Conservation (phyloP, 2,329 filamentous ascomycete species). For the Botryotinia globosa region DNA sequence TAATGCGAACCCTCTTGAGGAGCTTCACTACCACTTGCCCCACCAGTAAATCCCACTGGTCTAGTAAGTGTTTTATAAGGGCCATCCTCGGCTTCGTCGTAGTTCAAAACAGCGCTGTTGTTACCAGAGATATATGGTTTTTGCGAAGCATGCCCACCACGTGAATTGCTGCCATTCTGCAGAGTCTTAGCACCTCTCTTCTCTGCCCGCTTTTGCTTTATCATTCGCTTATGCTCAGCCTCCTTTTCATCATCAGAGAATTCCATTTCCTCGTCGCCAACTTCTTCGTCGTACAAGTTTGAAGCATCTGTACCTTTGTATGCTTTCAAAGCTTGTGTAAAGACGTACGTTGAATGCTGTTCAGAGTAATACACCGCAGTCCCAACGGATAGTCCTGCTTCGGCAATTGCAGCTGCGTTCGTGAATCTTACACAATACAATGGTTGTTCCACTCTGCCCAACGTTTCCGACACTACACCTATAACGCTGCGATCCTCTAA, state of each 20-base stretch:
- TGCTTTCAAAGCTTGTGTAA: constrained; percentile 75
- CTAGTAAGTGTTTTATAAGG: constrained; percentile 70
- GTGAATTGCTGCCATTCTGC: constrained; percentile 40
- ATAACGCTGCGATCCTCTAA: constrained; percentile 71
- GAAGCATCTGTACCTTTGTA: constrained; percentile 90
- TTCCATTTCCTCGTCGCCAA: constrained; percentile 80
- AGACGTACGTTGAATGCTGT: constrained; percentile 76
- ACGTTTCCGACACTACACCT: constrained; percentile 78
- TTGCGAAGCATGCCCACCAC: constrained; percentile 40
- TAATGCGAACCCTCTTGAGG: constrained; percentile 39
- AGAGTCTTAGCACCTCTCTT: constrained; percentile 52
- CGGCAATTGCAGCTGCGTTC: constrained; percentile 63
- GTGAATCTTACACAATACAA: constrained; percentile 80
- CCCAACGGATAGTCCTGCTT: constrained; percentile 65
- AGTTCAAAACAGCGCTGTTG: constrained; percentile 53
- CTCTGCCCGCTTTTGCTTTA: constrained; percentile 65
- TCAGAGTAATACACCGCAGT: constrained; percentile 76
- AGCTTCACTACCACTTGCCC: constrained; percentile 42
- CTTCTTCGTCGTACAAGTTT: constrained; percentile 91
- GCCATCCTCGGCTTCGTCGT: constrained; percentile 67
- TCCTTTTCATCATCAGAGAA: constrained; percentile 98
- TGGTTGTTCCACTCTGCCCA: constrained; percentile 82
- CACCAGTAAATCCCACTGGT: constrained; percentile 57
- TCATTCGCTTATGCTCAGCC: constrained; percentile 69
- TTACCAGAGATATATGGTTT: constrained; percentile 37